These are phyloP conservation scores for Mortierella polycephala DNA, from an alignment of 371 early-diverging fungal genomes.

Conservation along the genomic window DNA sequence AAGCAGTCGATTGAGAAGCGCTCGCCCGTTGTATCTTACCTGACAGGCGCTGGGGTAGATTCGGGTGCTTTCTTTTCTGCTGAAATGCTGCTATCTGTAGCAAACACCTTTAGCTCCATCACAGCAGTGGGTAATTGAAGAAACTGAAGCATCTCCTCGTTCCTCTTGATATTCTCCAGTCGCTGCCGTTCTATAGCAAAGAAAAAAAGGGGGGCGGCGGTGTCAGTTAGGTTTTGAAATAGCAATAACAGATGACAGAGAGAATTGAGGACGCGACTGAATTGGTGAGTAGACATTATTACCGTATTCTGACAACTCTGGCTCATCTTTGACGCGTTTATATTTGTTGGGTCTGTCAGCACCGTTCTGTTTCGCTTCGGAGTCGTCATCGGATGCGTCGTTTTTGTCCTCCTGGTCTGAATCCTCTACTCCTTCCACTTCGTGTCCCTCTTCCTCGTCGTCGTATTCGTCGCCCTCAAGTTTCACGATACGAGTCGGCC, in stretches of 20 bases:
- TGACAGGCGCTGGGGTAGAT: not conserved
- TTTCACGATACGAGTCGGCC: conserved; percentile 11
- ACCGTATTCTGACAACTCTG: conserved; percentile 44
- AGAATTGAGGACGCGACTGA: not conserved
- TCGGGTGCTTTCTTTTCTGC: not conserved
- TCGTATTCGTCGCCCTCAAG: conserved; percentile 5
- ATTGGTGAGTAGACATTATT: not conserved
- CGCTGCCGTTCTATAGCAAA: conserved; percentile 62
- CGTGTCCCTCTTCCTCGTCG: conserved; percentile 7
- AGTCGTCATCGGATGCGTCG: conserved; percentile 9
- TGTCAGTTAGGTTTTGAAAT: not conserved
- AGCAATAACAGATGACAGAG: too few relatives aligned
- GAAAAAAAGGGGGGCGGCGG: not conserved
- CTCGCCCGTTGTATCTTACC: not conserved
- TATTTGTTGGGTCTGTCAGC: not conserved
- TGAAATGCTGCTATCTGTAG: conserved; percentile 3
- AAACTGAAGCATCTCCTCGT: conserved; percentile 67
- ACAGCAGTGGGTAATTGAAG: conserved; percentile 53
- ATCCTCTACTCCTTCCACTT: conserved; percentile 5
- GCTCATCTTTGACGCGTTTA: conserved; percentile 4
- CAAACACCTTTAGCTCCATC: conserved; percentile 19
- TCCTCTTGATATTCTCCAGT: conserved; percentile 68
- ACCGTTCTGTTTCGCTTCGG: not conserved
- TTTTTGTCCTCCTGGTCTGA: conserved; percentile 17
- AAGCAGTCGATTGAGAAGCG: too few relatives aligned